A percentile compares a stretch with the other conserved stretches of the same genome.
Evolutionary conservation across 78 protist species (phyloP).

Genomic region (Capsaspora owczarzaki): DNA sequence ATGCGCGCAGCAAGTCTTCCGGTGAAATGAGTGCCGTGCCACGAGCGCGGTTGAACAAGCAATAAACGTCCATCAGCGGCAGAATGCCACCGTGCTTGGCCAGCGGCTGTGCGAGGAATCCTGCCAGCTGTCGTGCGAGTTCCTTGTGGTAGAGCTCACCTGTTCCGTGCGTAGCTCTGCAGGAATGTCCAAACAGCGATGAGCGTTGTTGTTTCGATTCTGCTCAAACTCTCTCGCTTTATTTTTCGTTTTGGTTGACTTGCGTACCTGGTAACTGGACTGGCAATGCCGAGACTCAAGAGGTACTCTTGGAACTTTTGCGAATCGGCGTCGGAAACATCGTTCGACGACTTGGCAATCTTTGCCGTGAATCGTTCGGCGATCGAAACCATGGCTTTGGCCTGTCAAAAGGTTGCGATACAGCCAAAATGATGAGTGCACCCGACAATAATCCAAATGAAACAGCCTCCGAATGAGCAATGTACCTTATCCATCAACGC

Average conservation of each 20-base stretch:
- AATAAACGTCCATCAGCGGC: conserved; percentile 43
- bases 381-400: conserved; percentile 9
- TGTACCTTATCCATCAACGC: conserved; percentile 22
- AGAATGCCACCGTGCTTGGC: conserved; percentile 27
- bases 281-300: conserved; percentile 10
- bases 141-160: conserved; percentile 17
- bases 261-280: conserved; percentile 32
- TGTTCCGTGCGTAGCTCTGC: not conserved
- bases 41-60: conserved; percentile 59
- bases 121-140: conserved; percentile 41
- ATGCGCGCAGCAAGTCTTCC: not conserved
- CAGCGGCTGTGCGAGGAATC: conserved; percentile 26
- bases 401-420: too few relatives aligned
- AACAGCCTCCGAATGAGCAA: too few relatives aligned
- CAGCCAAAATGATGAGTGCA: too few relatives aligned
- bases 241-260: not conserved
- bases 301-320: not conserved
- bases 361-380: conserved; percentile 11
- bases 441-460: too few relatives aligned
- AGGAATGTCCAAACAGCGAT: not conserved
- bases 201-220: not conserved
- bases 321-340: not conserved
- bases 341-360: not conserved
- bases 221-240: not conserved
- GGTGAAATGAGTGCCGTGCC: conserved; percentile 60